These are phyloP conservation scores for Cryphonectria parasitica DNA, from an alignment of 2,329 filamentous ascomycete species.

Conservation along the genomic window DNA sequence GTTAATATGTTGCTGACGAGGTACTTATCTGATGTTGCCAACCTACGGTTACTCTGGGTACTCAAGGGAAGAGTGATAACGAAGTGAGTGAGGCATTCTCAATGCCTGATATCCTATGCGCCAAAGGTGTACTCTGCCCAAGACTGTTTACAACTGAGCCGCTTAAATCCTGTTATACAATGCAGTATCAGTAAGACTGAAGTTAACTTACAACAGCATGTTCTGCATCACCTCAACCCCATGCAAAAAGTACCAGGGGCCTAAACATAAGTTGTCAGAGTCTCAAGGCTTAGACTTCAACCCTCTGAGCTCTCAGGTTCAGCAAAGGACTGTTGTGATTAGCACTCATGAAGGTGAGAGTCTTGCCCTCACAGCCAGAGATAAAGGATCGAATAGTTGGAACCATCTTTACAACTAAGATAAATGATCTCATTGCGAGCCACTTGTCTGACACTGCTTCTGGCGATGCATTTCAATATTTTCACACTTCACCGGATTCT, in stretches of 20 bases:
- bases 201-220: not conserved
- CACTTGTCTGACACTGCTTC: too few species aligned
- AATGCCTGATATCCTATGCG: not conserved
- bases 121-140: not conserved
- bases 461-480: too few species aligned
- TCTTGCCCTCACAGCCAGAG: too few species aligned
- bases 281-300: not conserved
- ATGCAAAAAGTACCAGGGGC: not conserved
- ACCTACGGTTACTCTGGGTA: not conserved
- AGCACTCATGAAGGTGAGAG: too few species aligned
- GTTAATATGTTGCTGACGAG: not conserved
- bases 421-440: too few species aligned
- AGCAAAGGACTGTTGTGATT: too few species aligned
- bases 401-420: too few species aligned
- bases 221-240: not conserved
- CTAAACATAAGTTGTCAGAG: not conserved
- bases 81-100: not conserved
- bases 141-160: not conserved
- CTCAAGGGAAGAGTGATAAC: not conserved
- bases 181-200: not conserved
- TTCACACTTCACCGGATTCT: too few species aligned
- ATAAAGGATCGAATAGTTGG: too few species aligned
- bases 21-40: not conserved
- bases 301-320: not conserved
- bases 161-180: not conserved